A percentile compares a stretch with the other conserved stretches of the same genome.
Conservation (phyloP, 768 basidiomycete genomes). For the Boletus eberwhitei region DNA sequence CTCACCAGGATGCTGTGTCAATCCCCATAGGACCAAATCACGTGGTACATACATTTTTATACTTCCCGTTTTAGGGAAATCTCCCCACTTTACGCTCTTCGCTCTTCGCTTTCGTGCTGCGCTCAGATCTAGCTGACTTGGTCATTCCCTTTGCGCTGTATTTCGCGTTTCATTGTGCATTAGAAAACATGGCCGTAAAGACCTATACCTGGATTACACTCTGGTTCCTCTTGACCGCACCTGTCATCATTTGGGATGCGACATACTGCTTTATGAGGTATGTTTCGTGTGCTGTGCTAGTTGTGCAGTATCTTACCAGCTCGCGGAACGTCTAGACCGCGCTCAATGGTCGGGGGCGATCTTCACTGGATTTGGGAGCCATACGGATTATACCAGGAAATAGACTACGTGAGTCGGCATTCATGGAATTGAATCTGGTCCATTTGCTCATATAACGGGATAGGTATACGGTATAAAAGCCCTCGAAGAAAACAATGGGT, state of each 20-base stretch:
- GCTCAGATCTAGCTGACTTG: neutral
- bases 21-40: neutral
- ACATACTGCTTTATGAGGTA: constrained; percentile 80
- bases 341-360: constrained; percentile 85
- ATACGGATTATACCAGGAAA: constrained; percentile 73
- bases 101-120: no score
- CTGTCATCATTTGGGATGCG: constrained; percentile 73
- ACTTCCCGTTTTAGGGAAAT: neutral
- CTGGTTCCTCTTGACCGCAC: constrained; percentile 57
- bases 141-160: neutral
- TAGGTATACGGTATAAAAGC: constrained; percentile 74
- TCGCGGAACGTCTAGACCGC: constrained; percentile 49
- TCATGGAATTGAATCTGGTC: neutral
- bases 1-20: neutral
- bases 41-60: neutral
- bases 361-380: constrained; percentile 91
- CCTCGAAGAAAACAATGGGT: constrained; percentile 65
- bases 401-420: constrained; percentile 40
- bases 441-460: constrained; percentile 35
- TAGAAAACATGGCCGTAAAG: constrained; percentile 44
- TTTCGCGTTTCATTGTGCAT: neutral
- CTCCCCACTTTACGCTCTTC: neutral
- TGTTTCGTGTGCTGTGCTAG: neutral
- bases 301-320: neutral
- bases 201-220: constrained; percentile 56